phyloP scores from a whole-genome alignment of 768 basidiomycete genomes.

The Trametes gibbosa region DNA sequence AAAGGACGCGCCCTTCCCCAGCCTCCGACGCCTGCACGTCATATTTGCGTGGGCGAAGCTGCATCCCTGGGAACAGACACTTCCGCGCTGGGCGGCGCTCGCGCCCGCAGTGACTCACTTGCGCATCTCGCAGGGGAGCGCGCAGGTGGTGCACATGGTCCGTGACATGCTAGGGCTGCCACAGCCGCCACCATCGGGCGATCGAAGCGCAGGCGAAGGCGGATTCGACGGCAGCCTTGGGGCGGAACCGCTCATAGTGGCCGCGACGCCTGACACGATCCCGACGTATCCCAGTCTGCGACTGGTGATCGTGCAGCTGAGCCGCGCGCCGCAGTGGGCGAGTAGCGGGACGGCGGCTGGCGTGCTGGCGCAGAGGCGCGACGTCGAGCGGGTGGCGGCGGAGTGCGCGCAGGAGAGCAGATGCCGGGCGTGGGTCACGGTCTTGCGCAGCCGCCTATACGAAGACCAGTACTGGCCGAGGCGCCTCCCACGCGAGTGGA shows the following conservation, averaged over 20 bases:
- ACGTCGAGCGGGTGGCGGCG: conserved; percentile 1
- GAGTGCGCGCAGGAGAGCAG: background rate
- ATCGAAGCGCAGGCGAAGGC: background rate
- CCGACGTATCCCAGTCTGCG: background rate
- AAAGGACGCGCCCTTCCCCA: conserved; percentile 2
- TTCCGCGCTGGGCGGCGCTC: conserved; percentile 9
- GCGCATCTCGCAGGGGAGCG: conserved; percentile 10
- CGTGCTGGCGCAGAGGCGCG: background rate
- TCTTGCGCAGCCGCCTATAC: conserved; percentile 1
- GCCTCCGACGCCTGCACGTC: conserved; percentile 12
- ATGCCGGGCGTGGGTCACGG: background rate
- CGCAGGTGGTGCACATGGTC: conserved; percentile 5
- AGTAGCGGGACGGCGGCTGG: background rate
- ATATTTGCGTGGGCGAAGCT: conserved; percentile 10
- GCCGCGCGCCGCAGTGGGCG: background rate
- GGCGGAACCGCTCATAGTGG: background rate
- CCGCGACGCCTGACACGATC: background rate
- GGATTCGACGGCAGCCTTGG: background rate
- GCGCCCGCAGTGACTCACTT: conserved; percentile 11
- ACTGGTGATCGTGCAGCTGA: conserved; percentile 7
- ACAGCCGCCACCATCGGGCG: background rate
- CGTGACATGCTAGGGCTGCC: conserved; percentile 1
- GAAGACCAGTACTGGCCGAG: conserved; percentile 2
- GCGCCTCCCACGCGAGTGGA: conserved; percentile 11
- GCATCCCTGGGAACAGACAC: conserved; percentile 16